Percentiles rank a stretch among this genome's conserved stretches.
Conservation (phyloP, 495 filamentous ascomycete species). For the Penicillium daleae region DNA sequence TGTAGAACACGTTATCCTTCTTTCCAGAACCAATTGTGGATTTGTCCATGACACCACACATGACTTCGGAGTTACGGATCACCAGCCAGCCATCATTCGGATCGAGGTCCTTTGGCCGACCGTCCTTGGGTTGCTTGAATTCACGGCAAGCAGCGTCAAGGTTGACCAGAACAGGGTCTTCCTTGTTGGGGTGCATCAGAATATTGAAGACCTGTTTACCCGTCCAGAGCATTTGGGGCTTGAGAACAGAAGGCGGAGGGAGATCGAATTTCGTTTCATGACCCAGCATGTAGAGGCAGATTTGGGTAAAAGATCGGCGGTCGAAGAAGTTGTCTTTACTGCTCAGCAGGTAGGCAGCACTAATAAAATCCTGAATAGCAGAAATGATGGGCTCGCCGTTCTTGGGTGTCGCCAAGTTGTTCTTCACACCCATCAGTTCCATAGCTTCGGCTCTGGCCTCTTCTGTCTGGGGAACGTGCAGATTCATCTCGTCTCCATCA, state of each 20-base stretch:
- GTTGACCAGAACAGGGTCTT: conserved; percentile 81
- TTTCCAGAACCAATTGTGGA: conserved; percentile 93
- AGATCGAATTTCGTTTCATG: conserved; percentile 79
- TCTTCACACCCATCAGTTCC: conserved; percentile 96
- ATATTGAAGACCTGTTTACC: conserved; percentile 97
- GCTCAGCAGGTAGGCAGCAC: conserved; percentile 86
- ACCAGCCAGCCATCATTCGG: conserved; percentile 86
- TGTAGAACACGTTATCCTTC: conserved; percentile 96
- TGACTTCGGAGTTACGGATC: conserved; percentile 93
- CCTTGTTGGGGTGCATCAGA: conserved; percentile 86
- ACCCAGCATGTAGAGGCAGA: conserved; percentile 93
- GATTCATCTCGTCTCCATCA: conserved; percentile 98
- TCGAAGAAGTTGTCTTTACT: conserved; percentile 94
- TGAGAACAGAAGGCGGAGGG: conserved; percentile 81
- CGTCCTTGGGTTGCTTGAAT: conserved; percentile 60
- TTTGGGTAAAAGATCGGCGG: conserved; percentile 79
- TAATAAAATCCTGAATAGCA: conserved; percentile 98
- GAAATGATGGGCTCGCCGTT: conserved; percentile 99
- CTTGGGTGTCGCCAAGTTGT: conserved; percentile 93
- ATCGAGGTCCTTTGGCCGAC: conserved; percentile 69
- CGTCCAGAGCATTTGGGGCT: conserved; percentile 90
- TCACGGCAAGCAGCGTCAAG: conserved; percentile 90
- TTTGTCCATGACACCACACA: conserved; percentile 99
- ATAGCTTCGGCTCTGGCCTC: conserved; percentile 95
- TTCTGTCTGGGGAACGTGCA: conserved; percentile 97